Evolutionary conservation across 371 early-diverging fungal species (phyloP).

Genomic region (Haplosporangium sp.): DNA sequence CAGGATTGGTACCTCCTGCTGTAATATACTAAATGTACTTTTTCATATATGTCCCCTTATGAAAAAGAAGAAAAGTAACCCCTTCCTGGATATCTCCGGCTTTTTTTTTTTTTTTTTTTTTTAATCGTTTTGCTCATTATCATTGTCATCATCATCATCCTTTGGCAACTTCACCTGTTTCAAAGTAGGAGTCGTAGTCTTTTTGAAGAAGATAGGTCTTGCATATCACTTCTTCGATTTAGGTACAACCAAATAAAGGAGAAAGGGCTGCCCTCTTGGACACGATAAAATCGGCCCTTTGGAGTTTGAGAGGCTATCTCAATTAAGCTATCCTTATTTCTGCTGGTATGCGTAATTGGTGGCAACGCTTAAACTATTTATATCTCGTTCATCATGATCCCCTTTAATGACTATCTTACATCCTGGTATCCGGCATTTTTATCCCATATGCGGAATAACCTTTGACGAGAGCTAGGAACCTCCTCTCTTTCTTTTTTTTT

Average conservation of each 20-base stretch:
- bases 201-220: neutral
- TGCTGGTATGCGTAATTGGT: neutral
- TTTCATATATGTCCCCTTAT: neutral
- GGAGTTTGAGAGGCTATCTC: constrained; percentile 6
- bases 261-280: neutral
- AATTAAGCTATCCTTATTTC: neutral
- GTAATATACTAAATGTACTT: neutral
- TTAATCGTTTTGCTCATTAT: neutral
- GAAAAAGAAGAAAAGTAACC: neutral
- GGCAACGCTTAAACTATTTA: neutral
- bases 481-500: neutral
- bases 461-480: neutral
- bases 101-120: neutral
- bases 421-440: neutral
- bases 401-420: neutral
- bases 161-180: neutral
- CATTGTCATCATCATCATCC: too few species aligned
- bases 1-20: too few species aligned
- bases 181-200: constrained; percentile 1
- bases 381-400: neutral
- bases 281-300: neutral
- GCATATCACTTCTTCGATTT: neutral
- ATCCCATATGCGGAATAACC: neutral
- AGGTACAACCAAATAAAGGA: neutral
- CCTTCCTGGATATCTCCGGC: constrained; percentile 1